Percentiles rank a stretch among this genome's conserved stretches.
phyloP scores from a whole-genome alignment of 2,329 filamentous ascomycete species.

The Septoria linicola region DNA sequence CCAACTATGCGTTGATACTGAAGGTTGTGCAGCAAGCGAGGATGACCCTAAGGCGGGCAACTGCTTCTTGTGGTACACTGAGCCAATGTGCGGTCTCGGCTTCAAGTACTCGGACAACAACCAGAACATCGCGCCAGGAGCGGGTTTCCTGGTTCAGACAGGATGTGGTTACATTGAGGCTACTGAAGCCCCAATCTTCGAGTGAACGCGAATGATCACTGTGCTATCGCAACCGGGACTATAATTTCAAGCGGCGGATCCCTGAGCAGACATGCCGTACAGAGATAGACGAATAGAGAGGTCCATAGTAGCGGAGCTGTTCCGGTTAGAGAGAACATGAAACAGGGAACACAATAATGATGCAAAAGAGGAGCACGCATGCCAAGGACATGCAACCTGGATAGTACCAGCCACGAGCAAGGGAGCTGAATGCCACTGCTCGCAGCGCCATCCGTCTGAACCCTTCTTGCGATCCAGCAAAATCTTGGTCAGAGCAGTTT shows the following conservation, averaged over 20 bases:
- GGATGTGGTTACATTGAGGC: slow-evolving; percentile 30
- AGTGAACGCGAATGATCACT: slow-evolving; percentile 4
- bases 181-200: slow-evolving; percentile 14
- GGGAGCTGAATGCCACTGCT: slow-evolving; percentile 16
- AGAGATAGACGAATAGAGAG: no score
- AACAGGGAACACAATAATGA: slow-evolving; percentile 15
- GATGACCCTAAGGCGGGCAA: slow-evolving; percentile 31
- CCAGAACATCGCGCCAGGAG: slow-evolving; percentile 24
- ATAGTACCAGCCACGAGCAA: slow-evolving; percentile 19
- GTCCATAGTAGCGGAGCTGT: no score
- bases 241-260: no score
- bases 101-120: slow-evolving; percentile 28
- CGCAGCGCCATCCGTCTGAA: slow-evolving; percentile 22
- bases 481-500: slow-evolving; percentile 17
- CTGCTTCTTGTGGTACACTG: slow-evolving; percentile 33
- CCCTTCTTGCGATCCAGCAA: slow-evolving; percentile 17
- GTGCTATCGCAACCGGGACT: neutral
- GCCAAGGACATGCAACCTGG: slow-evolving; percentile 16
- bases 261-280: neutral
- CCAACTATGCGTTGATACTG: slow-evolving; percentile 30
- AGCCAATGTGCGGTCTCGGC: slow-evolving; percentile 27
- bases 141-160: slow-evolving; percentile 29
- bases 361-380: slow-evolving; percentile 13
- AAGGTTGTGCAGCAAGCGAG: slow-evolving; percentile 29
- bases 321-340: neutral